Percentiles rank a stretch among this genome's conserved stretches.
These are phyloP conservation scores for Priceomyces melissophilus DNA, from an alignment of 805 yeast species.

Conservation along the genomic window DNA sequence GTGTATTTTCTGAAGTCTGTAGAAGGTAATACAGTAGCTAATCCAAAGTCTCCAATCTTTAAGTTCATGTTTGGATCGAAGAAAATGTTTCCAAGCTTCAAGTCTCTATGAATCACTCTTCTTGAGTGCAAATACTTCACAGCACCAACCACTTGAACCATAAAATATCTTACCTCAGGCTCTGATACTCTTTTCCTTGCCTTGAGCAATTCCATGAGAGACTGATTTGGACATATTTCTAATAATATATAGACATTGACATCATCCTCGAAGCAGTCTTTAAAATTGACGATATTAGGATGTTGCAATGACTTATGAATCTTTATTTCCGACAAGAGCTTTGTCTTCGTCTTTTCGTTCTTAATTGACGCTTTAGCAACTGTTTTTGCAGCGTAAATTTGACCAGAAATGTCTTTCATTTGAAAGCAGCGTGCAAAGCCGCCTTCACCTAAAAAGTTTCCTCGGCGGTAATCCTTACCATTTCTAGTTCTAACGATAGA, in stretches of 20 bases:
- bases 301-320: slow-evolving; percentile 89
- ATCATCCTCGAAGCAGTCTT: slow-evolving; percentile 97
- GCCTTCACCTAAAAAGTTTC: slow-evolving; percentile 91
- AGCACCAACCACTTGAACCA: slow-evolving; percentile 93
- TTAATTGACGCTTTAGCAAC: slow-evolving; percentile 94
- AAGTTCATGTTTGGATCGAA: slow-evolving; percentile 91
- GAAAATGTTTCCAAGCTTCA: slow-evolving; percentile 93
- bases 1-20: slow-evolving; percentile 76
- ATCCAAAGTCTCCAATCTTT: slow-evolving; percentile 96
- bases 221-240: slow-evolving; percentile 93
- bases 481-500: slow-evolving; percentile 81
- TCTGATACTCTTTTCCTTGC: slow-evolving; percentile 82
- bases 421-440: slow-evolving; percentile 99
- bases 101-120: slow-evolving; percentile 91
- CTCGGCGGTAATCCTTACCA: slow-evolving; percentile 89
- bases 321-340: slow-evolving; percentile 88
- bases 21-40: slow-evolving; percentile 87
- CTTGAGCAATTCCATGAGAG: slow-evolving; percentile 87
- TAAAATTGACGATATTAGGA: slow-evolving; percentile 84
- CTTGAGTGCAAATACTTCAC: slow-evolving; percentile 87
- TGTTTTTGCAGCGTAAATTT: slow-evolving; percentile 91
- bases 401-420: slow-evolving; percentile 86
- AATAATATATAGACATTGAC: slow-evolving; percentile 87
- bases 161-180: slow-evolving; percentile 85
- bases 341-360: slow-evolving; percentile 82